Evolutionary conservation across 164 flowering plant genomes (phyloP).

Genomic region (Berberis thunbergii): DNA sequence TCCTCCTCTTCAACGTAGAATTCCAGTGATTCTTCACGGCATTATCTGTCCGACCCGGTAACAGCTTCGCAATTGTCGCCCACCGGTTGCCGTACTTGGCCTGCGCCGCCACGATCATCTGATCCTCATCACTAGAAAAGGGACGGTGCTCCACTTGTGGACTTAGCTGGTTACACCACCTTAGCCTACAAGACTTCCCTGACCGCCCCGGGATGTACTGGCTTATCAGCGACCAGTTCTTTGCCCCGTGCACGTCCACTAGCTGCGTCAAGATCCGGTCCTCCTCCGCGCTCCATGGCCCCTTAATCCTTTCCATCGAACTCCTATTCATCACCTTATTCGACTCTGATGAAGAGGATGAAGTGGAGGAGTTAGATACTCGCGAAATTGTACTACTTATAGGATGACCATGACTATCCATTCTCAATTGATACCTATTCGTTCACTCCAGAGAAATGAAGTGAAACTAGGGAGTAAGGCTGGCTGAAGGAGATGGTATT

Average conservation of each 20-base stretch:
- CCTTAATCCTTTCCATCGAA: slow-evolving; percentile 29
- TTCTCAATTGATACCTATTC: too few relatives aligned
- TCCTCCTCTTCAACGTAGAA: slow-evolving; percentile 47
- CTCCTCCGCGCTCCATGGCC: slow-evolving; percentile 72
- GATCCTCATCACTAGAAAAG: slow-evolving; percentile 44
- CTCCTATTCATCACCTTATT: slow-evolving; percentile 1
- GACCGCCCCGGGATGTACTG: slow-evolving; percentile 53
- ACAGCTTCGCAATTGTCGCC: slow-evolving; percentile 60
- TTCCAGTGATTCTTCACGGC: slow-evolving; percentile 78
- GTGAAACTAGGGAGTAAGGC: too few relatives aligned
- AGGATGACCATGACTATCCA: not conserved
- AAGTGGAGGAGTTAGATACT: slow-evolving; percentile 21
- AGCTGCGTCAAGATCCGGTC: slow-evolving; percentile 36
- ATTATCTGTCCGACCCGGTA: slow-evolving; percentile 62
- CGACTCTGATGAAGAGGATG: slow-evolving; percentile 37
- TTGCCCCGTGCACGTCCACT: slow-evolving; percentile 44
- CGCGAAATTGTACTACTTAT: not conserved
- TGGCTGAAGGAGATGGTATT: too few relatives aligned
- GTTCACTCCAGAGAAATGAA: too few relatives aligned
- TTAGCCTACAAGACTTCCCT: slow-evolving; percentile 58
- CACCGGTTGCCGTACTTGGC: slow-evolving; percentile 49
- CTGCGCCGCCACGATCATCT: slow-evolving; percentile 48
- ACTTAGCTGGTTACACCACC: slow-evolving; percentile 72
- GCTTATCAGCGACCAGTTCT: slow-evolving; percentile 65
- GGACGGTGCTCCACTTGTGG: slow-evolving; percentile 55